Evolutionary conservation across 345 rosid species (phyloP).

Genomic region (Salix dunnii): DNA sequence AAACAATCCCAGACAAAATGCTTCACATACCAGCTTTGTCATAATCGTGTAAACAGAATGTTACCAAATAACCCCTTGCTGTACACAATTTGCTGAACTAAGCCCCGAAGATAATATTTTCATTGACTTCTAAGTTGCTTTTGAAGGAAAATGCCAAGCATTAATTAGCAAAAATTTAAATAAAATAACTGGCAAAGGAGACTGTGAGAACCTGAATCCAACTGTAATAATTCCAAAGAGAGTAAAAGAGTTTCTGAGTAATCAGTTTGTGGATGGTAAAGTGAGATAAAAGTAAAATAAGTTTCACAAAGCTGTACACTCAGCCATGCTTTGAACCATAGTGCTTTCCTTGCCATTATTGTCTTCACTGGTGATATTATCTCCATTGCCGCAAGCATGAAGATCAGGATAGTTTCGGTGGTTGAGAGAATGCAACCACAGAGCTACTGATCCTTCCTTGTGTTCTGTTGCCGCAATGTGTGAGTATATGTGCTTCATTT

Average conservation of each 20-base stretch:
- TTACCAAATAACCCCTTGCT: not conserved
- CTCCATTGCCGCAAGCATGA: conserved; percentile 11
- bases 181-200: not conserved
- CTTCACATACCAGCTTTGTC: no score
- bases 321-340: not conserved
- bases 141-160: not conserved
- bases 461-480: conserved; percentile 79
- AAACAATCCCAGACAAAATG: no score
- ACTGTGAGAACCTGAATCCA: not conserved
- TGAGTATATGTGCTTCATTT: conserved; percentile 73
- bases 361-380: not conserved
- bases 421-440: conserved; percentile 96
- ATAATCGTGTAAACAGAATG: no score
- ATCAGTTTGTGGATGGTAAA: not conserved
- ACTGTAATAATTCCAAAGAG: not conserved
- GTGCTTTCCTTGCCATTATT: not conserved
- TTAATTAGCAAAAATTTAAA: not conserved
- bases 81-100: not conserved
- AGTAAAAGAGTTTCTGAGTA: not conserved
- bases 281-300: not conserved
- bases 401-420: conserved; percentile 78
- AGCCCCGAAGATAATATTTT: not conserved
- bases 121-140: not conserved
- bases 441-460: conserved; percentile 71
- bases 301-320: not conserved